Conservation (phyloP, 306 rosid genomes). For the Carpinus fangiana region DNA sequence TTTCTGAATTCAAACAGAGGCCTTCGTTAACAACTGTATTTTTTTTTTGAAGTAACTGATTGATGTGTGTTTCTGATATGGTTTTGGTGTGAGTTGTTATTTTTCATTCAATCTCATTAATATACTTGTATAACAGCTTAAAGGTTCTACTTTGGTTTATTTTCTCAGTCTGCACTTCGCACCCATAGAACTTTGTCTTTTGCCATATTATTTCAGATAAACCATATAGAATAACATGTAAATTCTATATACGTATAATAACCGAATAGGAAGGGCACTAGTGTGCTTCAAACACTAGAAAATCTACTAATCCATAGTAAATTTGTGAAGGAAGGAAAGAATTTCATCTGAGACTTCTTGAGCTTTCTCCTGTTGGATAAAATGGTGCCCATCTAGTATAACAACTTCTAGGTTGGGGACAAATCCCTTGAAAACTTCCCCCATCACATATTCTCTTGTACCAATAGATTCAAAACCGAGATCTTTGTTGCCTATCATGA, state of each 20-base stretch:
- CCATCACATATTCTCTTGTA: conserved; percentile 32
- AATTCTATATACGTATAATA: neutral
- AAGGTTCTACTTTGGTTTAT: neutral
- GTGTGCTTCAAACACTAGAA: neutral
- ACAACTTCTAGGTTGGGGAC: conserved; percentile 48
- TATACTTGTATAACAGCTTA: neutral
- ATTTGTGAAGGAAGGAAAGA: conserved; percentile 8
- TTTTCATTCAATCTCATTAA: neutral
- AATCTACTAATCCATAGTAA: neutral
- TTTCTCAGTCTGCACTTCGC: neutral
- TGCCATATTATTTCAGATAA: neutral
- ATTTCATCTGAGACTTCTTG: conserved; percentile 26
- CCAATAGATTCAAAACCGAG: conserved; percentile 35
- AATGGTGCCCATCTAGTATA: conserved; percentile 32
- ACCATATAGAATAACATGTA: neutral
- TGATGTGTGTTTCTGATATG: neutral
- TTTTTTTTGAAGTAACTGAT: neutral
- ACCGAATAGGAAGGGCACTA: neutral
- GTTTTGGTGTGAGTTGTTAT: neutral
- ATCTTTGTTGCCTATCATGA: conserved; percentile 35
- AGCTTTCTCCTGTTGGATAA: conserved; percentile 29
- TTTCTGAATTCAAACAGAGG: no score
- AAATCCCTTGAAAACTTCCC: conserved; percentile 37
- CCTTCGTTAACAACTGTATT: no score
- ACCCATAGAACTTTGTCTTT: neutral